Conservation (phyloP, 345 rosid species). For the Erucastrum elatum region DNA sequence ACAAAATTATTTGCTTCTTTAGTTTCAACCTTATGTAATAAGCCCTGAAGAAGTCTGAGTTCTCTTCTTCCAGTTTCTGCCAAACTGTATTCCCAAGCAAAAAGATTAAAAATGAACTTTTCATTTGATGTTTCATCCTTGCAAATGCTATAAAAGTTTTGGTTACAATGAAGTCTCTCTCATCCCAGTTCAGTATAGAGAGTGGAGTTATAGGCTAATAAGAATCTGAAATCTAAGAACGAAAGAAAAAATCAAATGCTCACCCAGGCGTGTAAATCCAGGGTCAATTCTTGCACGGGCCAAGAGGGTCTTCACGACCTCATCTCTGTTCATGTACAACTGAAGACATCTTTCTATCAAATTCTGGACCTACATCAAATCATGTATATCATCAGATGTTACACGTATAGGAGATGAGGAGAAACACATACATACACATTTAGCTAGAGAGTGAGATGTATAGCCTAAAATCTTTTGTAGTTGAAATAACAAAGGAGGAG, state of each 20-base stretch:
- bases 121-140: neutral
- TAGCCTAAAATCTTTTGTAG: neutral
- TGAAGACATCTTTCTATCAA: conserved; percentile 62
- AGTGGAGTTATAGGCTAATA: too few relatives aligned
- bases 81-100: conserved; percentile 57
- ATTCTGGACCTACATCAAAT: conserved; percentile 48
- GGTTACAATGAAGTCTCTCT: too few relatives aligned
- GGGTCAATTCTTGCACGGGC: conserved; percentile 45
- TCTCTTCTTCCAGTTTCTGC: conserved; percentile 99
- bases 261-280: conserved; percentile 42
- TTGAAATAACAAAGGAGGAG: conserved; percentile 19
- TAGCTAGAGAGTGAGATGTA: neutral
- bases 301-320: conserved; percentile 48
- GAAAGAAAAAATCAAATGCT: neutral
- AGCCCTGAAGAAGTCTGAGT: conserved; percentile 89
- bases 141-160: too few relatives aligned
- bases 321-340: conserved; percentile 57
- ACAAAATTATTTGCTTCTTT: conserved; percentile 86
- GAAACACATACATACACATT: neutral
- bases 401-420: neutral
- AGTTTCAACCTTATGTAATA: conserved; percentile 91
- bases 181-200: too few relatives aligned
- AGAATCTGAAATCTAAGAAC: too few relatives aligned
- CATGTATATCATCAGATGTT: conserved; percentile 1
- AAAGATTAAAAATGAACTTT: neutral